Conservation (phyloP, 2,329 filamentous ascomycete species). For the Myriosclerotinia scirpicola region DNA sequence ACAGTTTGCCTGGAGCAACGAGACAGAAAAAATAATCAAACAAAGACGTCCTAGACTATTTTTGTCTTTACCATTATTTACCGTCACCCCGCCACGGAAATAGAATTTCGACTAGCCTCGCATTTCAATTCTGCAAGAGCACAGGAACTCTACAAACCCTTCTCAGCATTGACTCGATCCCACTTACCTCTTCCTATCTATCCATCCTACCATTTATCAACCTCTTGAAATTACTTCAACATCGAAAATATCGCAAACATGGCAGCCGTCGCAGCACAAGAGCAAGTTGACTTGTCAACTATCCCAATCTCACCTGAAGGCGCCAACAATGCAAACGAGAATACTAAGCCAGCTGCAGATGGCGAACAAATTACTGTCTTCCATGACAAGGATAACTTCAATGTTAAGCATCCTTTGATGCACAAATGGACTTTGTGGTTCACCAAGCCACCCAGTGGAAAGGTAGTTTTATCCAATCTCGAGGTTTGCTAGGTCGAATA, state of each 20-base stretch:
- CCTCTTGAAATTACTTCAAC: conserved; percentile 10
- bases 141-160: conserved; percentile 10
- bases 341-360: conserved; percentile 47
- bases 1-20: conserved; percentile 23
- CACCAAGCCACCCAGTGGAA: conserved; percentile 95
- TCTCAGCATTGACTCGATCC: conserved; percentile 12
- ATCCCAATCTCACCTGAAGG: conserved; percentile 67
- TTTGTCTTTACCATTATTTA: conserved; percentile 12
- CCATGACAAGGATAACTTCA: conserved; percentile 98
- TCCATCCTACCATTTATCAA: conserved; percentile 16
- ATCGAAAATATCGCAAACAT: conserved; percentile 30
- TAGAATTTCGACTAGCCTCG: conserved; percentile 23
- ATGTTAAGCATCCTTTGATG: conserved; percentile 97
- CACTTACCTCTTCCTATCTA: neutral
- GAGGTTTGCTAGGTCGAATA: conserved; percentile 11
- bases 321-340: conserved; percentile 51
- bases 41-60: neutral
- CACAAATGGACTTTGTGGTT: conserved; percentile 99
- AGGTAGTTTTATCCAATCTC: conserved; percentile 55
- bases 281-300: conserved; percentile 65
- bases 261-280: conserved; percentile 34
- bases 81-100: conserved; percentile 16
- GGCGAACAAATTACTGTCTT: conserved; percentile 85
- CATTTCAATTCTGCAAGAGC: conserved; percentile 21
- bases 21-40: neutral